Evolutionary conservation across 441 rosid species (phyloP).

Genomic region (Populus hybrid): DNA sequence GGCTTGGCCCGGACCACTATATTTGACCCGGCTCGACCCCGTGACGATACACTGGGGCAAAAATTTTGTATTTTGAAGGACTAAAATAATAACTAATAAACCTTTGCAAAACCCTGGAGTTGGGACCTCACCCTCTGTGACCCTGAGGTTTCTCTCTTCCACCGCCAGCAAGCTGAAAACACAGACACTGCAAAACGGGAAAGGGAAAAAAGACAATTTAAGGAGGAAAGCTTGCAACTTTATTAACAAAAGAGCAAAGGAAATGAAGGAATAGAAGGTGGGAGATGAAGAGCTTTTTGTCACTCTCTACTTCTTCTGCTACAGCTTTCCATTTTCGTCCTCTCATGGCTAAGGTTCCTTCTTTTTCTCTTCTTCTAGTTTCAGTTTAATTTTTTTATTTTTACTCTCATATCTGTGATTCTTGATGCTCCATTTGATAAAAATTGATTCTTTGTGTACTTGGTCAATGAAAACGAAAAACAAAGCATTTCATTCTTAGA

Average conservation of each 20-base stretch:
- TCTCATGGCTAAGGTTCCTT: neutral
- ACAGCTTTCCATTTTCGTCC: neutral
- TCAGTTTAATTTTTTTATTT: too few species aligned
- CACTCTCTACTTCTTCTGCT: neutral
- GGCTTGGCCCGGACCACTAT: neutral
- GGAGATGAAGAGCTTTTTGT: too few species aligned
- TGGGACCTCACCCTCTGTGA: neutral
- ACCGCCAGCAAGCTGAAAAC: neutral
- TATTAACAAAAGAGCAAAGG: neutral
- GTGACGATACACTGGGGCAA: too few species aligned
- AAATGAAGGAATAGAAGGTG: neutral
- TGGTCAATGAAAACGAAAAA: neutral
- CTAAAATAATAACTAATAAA: too few species aligned
- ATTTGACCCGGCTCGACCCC: neutral
- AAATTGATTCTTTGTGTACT: neutral
- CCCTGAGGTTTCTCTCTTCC: neutral
- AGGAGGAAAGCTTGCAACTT: too few species aligned
- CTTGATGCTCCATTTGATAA: neutral
- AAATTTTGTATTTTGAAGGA: too few species aligned
- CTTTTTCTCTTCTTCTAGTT: neutral
- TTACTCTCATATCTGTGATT: neutral
- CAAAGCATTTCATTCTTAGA: neutral
- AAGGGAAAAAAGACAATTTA: too few species aligned
- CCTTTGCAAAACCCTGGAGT: neutral
- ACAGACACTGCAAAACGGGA: neutral